Conservation (phyloP, 2,329 filamentous ascomycete species). For the Neurospora crassa region DNA sequence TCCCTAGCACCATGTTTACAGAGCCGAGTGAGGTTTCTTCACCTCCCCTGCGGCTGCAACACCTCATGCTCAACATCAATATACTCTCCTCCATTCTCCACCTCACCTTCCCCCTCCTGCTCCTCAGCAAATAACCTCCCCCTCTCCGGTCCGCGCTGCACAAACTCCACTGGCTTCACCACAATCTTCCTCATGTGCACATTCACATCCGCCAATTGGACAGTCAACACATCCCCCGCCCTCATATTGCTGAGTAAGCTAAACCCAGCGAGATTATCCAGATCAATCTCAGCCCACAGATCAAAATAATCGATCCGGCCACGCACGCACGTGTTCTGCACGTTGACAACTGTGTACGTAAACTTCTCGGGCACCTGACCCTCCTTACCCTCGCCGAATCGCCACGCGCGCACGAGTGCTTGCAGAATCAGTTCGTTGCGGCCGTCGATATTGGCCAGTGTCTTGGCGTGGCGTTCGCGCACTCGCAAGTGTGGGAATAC, state of each 20-base stretch:
- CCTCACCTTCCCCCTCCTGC: background rate
- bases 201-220: constrained; percentile 45
- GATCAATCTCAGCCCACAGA: constrained; percentile 31
- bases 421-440: constrained; percentile 46
- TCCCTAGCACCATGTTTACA: background rate
- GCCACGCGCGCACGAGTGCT: constrained; percentile 51
- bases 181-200: constrained; percentile 35
- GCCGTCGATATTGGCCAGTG: constrained; percentile 34
- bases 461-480: constrained; percentile 41
- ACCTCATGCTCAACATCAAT: background rate
- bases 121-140: background rate
- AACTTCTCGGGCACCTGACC: constrained; percentile 36
- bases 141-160: constrained; percentile 11
- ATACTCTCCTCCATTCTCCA: background rate
- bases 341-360: constrained; percentile 34
- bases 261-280: constrained; percentile 28
- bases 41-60: background rate
- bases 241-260: constrained; percentile 32
- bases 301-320: constrained; percentile 44
- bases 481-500: constrained; percentile 41
- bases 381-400: constrained; percentile 32
- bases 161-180: constrained; percentile 33
- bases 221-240: constrained; percentile 44
- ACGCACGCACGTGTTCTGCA: constrained; percentile 19
- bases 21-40: background rate